Base-by-base conservation (phyloP, 2,329 filamentous ascomycete genomes). In the Ustulina deusta region DNA sequence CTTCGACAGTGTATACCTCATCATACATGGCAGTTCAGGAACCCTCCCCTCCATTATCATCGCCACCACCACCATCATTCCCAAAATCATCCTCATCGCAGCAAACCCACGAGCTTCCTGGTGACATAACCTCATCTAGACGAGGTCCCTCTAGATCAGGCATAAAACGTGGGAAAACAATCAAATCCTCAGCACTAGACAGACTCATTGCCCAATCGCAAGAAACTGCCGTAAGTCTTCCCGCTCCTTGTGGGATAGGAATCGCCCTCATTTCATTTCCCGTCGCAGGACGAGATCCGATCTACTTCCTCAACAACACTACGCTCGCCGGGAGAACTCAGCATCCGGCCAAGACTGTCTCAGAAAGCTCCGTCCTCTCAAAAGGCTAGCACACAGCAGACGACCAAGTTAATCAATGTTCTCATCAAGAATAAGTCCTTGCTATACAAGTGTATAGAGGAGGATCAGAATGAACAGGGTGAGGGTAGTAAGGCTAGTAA, bases 21-120 rank as follows among this genome's bases (percentile, higher is more conserved):
- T 61, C 63, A 9, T 48, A 65, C n/a, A 27, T 65, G 48, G n/a
- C 13, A 29, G 56, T 48, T 22, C 48, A 61, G 38, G 49, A 46
- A 46, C 20, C 6, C 1, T 65, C 63, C 10, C 63, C 56, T 13
- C 63, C 49, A 7, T 34, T 20, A 9, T 64, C 63, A 34, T 60
- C 56, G 11, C 32, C 38, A 10, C 20, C 38, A 10, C 20, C 34
- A 25, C 44, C 27, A n/a, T 29, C 48, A 2, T 2, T 20, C 36
- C 15, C 20, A 3, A 36, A 7, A 10, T 20, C 55, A 29, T 27
- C 13, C 2, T 52, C 54, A 13, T 36, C 15, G 9, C n/a, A 46
- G 22, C 15, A 7, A 6, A 22, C 6, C 10, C 25, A 29, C 1
- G 9, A 29, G 25, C 15, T 11, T 6, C 10, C 10, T 4, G 20